Base-by-base conservation (phyloP, 371 early-diverging fungal genomes). In the Apophysomyces ossiformis region DNA sequence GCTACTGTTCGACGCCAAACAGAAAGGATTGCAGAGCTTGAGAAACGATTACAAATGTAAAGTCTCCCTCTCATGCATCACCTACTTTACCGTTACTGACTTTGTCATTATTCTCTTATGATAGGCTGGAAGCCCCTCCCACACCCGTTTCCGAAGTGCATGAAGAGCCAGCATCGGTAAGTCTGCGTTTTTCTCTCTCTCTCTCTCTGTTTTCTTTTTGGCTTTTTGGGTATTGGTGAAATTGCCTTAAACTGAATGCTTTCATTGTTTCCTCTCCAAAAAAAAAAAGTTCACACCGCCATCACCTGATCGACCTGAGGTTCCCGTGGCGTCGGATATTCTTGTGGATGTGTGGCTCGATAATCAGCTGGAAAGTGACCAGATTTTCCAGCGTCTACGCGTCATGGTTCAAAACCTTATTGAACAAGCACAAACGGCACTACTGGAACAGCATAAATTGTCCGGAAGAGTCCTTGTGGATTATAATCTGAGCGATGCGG, bases 1-100 rank as follows among this genome's bases (percentile, higher is more conserved):
- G 71, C 75, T 4, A 80, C 71, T 21, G 66, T 79, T 37, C 71
- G 78, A 58, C 76, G 75, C 39, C 85, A 84, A 50, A 65, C 75
- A n/a, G 68, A 69, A 32, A 73, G 71, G 58, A 74, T 80, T 61
- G 74, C 68, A 59, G 82, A 82, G 37, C 68, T 82, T 66, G 75
- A 81, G 71, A 76, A 72, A 63, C 68, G 72, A 59, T 71, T 82
- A 57, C 72, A 74, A 64, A 76, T 69, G 82, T 78, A 73, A 61
- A 71, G n/a, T 16, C 2, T 43, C 15, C 43, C 15, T 18, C 2
- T 36, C 11, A 32, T 13, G 15, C 60, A 65, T 15, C 41, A 35
- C 41, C 61, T 26, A 9, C 36, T 39, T 63, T 18, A 12, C 38
- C 35, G 38, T 9, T 8, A 9, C n/a, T 50, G 37, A 37, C 54